Percentiles rank a stretch among this genome's conserved stretches.
phyloP scores from a whole-genome alignment of 495 filamentous ascomycete species.

The Astrothelium subdiscretum region DNA sequence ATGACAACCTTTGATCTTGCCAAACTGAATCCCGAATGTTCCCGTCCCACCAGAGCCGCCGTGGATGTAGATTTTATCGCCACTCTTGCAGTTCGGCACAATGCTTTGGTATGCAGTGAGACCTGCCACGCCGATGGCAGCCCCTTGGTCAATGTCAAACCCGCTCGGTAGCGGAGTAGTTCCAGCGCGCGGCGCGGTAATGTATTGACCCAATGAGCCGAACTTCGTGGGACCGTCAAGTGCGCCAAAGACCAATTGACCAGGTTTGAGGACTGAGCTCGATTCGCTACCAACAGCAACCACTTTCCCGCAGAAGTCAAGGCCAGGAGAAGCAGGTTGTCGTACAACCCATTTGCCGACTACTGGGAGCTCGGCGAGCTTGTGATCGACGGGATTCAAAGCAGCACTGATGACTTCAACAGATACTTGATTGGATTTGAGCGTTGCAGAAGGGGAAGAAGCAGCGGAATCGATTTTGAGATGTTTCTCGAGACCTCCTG shows the following conservation, averaged over 20 bases:
- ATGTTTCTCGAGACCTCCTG: constrained; percentile 22
- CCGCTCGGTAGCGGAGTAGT: constrained; percentile 17
- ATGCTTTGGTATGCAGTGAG: constrained; percentile 25
- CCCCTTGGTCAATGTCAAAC: constrained; percentile 18
- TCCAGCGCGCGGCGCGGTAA: constrained; percentile 10
- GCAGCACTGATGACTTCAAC: constrained; percentile 23
- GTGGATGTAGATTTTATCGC: constrained; percentile 28
- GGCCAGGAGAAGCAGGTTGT: constrained; percentile 16
- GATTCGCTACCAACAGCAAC: constrained; percentile 11
- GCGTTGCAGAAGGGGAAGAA: constrained; percentile 10
- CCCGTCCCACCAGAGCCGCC: constrained; percentile 27
- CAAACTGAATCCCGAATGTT: constrained; percentile 24
- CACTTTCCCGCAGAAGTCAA: constrained; percentile 25
- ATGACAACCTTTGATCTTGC: constrained; percentile 21
- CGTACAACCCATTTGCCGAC: constrained; percentile 12
- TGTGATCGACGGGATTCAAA: constrained; percentile 26
- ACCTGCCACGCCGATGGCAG: constrained; percentile 18
- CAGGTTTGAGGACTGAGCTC: constrained; percentile 9
- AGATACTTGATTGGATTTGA: constrained; percentile 10
- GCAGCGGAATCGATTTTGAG: constrained; percentile 13
- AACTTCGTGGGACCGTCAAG: constrained; percentile 4
- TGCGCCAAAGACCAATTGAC: constrained; percentile 25
- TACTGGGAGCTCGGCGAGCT: constrained; percentile 19
- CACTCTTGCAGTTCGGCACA: constrained; percentile 16
- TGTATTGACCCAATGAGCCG: constrained; percentile 21